Conservation (phyloP, 2,329 filamentous ascomycete species). For the Exophiala mesophila region DNA sequence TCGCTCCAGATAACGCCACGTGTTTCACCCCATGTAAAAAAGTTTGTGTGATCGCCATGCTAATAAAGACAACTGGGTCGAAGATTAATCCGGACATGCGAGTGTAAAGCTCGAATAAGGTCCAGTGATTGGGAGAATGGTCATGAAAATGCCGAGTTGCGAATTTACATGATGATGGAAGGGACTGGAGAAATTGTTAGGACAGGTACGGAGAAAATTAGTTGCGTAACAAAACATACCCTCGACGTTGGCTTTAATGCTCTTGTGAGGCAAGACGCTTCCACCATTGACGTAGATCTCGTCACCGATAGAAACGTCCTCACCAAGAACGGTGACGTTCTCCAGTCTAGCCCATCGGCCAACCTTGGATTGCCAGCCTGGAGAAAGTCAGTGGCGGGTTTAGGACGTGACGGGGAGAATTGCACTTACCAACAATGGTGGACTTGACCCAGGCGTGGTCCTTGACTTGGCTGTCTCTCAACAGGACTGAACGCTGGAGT, state of each 20-base stretch:
- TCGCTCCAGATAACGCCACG: not conserved
- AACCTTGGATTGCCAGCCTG: slow-evolving; percentile 87
- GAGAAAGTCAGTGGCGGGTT: too few relatives aligned
- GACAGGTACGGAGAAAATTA: not conserved
- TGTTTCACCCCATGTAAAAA: not conserved
- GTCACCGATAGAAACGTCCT: slow-evolving; percentile 95
- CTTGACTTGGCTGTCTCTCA: slow-evolving; percentile 89
- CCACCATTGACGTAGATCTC: slow-evolving; percentile 98
- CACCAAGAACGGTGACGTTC: slow-evolving; percentile 95
- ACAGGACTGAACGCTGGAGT: slow-evolving; percentile 84
- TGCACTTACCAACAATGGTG: slow-evolving; percentile 67
- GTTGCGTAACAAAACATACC: slow-evolving; percentile 43
- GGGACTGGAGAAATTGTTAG: slow-evolving; percentile 36
- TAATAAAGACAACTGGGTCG: slow-evolving; percentile 1
- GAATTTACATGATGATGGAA: slow-evolving; percentile 46
- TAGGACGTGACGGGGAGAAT: too few relatives aligned
- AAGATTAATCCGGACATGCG: not conserved
- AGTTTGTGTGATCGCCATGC: not conserved
- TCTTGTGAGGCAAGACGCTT: slow-evolving; percentile 94
- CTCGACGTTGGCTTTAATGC: slow-evolving; percentile 97
- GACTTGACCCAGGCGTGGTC: slow-evolving; percentile 99
- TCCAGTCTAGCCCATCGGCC: slow-evolving; percentile 94
- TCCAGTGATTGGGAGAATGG: not conserved
- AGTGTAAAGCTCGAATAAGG: slow-evolving; percentile 2
- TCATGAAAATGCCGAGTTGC: not conserved